phyloP scores from a whole-genome alignment of 2,329 filamentous ascomycete genomes.

The Nigrospora sphaerica region DNA sequence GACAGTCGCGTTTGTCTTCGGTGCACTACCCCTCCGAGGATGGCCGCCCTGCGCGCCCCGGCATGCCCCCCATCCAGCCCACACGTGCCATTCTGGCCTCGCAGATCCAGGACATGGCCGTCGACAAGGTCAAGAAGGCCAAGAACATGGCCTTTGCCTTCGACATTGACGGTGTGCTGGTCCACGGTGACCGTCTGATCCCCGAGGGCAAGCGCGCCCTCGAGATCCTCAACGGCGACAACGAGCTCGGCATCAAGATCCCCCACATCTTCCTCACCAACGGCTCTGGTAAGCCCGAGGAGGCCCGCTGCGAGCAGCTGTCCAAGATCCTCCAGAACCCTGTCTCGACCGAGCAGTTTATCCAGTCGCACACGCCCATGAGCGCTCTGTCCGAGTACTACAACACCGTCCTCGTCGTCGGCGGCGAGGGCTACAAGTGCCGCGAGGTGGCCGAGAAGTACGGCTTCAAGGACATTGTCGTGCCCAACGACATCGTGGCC shows the following conservation, averaged over 20 bases:
- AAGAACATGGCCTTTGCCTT: slow-evolving; percentile 82
- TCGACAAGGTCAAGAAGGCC: slow-evolving; percentile 58
- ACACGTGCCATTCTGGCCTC: slow-evolving; percentile 62
- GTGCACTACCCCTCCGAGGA: slow-evolving; percentile 37
- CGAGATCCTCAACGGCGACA: slow-evolving; percentile 67
- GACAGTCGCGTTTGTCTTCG: slow-evolving; percentile 60
- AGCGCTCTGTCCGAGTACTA: slow-evolving; percentile 70
- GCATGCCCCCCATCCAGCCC: slow-evolving; percentile 51
- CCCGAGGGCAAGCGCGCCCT: slow-evolving; percentile 59
- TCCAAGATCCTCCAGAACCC: slow-evolving; percentile 58
- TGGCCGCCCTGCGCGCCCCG: slow-evolving; percentile 39
- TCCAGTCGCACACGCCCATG: slow-evolving; percentile 73
- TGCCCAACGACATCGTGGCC: slow-evolving; percentile 67
- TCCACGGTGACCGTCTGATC: slow-evolving; percentile 65
- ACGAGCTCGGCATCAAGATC: slow-evolving; percentile 73
- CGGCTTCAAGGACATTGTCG: slow-evolving; percentile 66
- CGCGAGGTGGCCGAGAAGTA: slow-evolving; percentile 67
- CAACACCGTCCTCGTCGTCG: slow-evolving; percentile 67
- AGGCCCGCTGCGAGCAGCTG: slow-evolving; percentile 57
- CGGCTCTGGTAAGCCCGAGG: slow-evolving; percentile 65
- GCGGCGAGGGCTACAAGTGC: slow-evolving; percentile 69
- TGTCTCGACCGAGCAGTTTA: slow-evolving; percentile 66
- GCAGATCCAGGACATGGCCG: slow-evolving; percentile 61
- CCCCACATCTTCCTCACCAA: slow-evolving; percentile 70
- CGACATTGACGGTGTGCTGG: slow-evolving; percentile 71